A percentile compares a stretch with the other conserved stretches of the same genome.
phyloP scores from a whole-genome alignment of 163 green algal species.

The Picocystis sp. region DNA sequence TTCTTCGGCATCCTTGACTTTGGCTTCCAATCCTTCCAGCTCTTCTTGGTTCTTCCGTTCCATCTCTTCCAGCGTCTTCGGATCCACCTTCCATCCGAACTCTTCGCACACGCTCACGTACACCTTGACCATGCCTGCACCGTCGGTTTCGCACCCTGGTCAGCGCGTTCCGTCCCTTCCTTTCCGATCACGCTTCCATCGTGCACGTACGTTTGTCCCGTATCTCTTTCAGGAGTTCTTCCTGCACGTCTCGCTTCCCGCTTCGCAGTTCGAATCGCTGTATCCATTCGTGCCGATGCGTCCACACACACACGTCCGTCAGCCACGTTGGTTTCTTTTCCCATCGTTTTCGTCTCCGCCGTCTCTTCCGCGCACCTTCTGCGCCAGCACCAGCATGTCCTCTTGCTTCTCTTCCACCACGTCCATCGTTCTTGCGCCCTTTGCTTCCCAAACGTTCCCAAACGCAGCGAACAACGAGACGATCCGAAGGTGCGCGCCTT shows the following conservation, averaged over 20 bases:
- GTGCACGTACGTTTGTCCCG: neutral
- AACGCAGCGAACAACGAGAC: no score
- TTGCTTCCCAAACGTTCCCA: no score
- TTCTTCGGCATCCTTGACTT: conserved; percentile 80
- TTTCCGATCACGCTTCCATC: no score
- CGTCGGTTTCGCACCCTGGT: no score
- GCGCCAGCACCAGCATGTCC: neutral
- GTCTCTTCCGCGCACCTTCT: neutral
- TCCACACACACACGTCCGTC: no score
- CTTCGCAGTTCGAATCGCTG: conserved; percentile 2
- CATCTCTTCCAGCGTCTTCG: conserved; percentile 34
- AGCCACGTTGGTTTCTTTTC: no score
- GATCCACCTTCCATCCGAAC: conserved; percentile 44
- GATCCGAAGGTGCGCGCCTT: no score
- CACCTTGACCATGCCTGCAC: conserved; percentile 19
- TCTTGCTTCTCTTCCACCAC: neutral
- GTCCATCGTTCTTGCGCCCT: no score
- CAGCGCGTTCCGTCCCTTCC: no score
- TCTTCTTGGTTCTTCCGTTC: conserved; percentile 16
- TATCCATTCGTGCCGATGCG: no score
- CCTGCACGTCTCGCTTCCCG: neutral
- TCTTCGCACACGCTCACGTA: conserved; percentile 57
- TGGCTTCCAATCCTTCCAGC: conserved; percentile 47
- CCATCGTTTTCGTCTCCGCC: no score
- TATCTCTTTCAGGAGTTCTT: neutral